Conservation (phyloP, 2,329 filamentous ascomycete species). For the Clonostachys solani region DNA sequence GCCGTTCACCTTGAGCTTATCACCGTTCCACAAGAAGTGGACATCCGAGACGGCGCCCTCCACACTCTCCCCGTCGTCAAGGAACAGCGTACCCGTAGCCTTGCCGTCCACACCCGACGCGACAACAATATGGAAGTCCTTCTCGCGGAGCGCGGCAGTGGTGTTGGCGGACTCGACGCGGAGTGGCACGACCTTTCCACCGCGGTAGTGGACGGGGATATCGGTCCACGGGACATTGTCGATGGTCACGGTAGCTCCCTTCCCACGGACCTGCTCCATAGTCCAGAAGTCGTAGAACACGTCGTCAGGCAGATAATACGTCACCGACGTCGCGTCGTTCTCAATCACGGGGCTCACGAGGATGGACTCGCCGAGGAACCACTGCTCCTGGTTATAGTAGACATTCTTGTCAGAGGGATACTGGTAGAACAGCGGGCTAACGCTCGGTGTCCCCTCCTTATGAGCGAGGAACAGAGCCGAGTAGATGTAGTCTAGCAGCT, state of each 20-base stretch:
- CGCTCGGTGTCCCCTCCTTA: conserved; percentile 53
- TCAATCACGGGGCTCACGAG: conserved; percentile 38
- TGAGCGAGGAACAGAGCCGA: conserved; percentile 59
- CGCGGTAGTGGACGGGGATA: conserved; percentile 60
- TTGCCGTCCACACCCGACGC: conserved; percentile 56
- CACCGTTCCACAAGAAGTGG: not conserved
- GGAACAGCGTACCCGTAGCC: conserved; percentile 61
- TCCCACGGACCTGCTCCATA: conserved; percentile 9
- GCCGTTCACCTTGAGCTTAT: not conserved
- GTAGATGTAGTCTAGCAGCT: conserved; percentile 70
- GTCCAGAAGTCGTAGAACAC: conserved; percentile 42
- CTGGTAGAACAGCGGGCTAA: conserved; percentile 65
- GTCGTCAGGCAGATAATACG: conserved; percentile 39
- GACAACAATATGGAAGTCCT: conserved; percentile 65
- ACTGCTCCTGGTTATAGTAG: conserved; percentile 36
- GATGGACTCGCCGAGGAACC: conserved; percentile 36
- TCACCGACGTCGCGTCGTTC: conserved; percentile 29
- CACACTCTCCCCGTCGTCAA: conserved; percentile 58
- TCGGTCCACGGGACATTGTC: conserved; percentile 34
- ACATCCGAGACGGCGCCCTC: not conserved
- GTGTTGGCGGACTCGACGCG: conserved; percentile 53
- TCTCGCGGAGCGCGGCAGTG: conserved; percentile 52
- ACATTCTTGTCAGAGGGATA: conserved; percentile 47
- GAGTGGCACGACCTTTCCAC: conserved; percentile 55
- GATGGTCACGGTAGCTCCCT: conserved; percentile 1